Conservation (phyloP, 2,329 filamentous ascomycete genomes). For the Ophiostoma sp. region DNA sequence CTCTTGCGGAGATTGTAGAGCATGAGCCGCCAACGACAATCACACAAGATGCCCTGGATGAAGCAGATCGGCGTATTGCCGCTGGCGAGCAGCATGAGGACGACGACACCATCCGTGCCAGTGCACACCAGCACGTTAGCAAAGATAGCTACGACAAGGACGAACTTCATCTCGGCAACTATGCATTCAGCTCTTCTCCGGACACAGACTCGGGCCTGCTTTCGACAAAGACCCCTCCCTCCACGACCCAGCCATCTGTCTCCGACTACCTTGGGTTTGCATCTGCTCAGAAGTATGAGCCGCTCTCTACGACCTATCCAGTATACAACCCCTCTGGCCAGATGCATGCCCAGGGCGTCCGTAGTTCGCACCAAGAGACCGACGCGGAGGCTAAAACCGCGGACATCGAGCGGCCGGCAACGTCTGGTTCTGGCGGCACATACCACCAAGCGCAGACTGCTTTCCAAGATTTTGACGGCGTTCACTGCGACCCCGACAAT, state of each 20-base stretch:
- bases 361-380: not conserved
- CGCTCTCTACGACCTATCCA: not conserved
- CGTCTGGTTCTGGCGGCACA: conserved; percentile 54
- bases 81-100: conserved; percentile 33
- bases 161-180: conserved; percentile 23
- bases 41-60: conserved; percentile 49
- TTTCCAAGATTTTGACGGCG: conserved; percentile 77
- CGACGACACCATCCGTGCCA: conserved; percentile 36
- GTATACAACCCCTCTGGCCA: conserved; percentile 11
- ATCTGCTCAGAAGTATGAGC: not conserved
- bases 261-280: conserved; percentile 17
- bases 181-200: conserved; percentile 23
- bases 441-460: conserved; percentile 60
- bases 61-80: conserved; percentile 42
- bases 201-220: conserved; percentile 18
- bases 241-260: conserved; percentile 12
- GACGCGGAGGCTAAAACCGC: too few relatives aligned
- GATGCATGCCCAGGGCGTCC: not conserved
- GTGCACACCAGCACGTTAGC: conserved; percentile 36
- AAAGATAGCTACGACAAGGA: conserved; percentile 1
- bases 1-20: conserved; percentile 53
- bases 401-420: conserved; percentile 37
- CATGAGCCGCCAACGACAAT: conserved; percentile 47
- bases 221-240: not conserved
- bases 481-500: conserved; percentile 61